Base-by-base conservation (phyloP, 2,329 filamentous ascomycete species). In the Plectosphaerella plurivora region DNA sequence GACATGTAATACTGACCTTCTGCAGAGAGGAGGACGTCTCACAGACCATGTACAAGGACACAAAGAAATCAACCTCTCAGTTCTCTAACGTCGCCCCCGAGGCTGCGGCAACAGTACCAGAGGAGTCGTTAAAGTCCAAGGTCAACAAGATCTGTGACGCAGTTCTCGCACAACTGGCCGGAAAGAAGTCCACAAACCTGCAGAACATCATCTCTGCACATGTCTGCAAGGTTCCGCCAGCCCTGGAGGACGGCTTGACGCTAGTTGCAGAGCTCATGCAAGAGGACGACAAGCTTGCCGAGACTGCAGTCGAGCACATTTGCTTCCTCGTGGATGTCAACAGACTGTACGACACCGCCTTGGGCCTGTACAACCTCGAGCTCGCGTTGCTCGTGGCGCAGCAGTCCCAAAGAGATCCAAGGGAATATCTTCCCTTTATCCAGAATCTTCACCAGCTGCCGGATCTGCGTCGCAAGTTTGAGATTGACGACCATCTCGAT, bases 241-340 rank as follows among this genome's bases (percentile, higher is more conserved):
- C 96, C 49, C 80, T 97, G 1, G 89, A 95, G 53, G 87, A 93
- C 55, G 94, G 91, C 3, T 75, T 99, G 49, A 73, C 73, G 2
- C 83, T 97, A 33, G 89, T 97, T 35, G 87, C 90, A 4, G 80
- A 85, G 51, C 73, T 99, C 36, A 81, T 84, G 75, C 78, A 81
- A 51, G 80, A 87, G 59, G 82, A 88, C 48, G 75, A 83, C 42
- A 80, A 84, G 50, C 78, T 92, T 59, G 90, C 91, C 0, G 93
- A 97, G 60, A 87, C 87, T 67, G 93, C 93, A 0, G 87, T 97
- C 20, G 91, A 97, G 65, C 94, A 99, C 64, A 97, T 99, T 55
- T 97, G 91, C 76, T 99, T 99, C 76, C 79, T 99, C 42, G 90
- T 92, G 1, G 94, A 99, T 68, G 88, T 95, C 45, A 95, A 97